These are phyloP conservation scores for Paecilomyces dactylethromorphus DNA, from an alignment of 2,329 filamentous ascomycete genomes.

Conservation along the genomic window DNA sequence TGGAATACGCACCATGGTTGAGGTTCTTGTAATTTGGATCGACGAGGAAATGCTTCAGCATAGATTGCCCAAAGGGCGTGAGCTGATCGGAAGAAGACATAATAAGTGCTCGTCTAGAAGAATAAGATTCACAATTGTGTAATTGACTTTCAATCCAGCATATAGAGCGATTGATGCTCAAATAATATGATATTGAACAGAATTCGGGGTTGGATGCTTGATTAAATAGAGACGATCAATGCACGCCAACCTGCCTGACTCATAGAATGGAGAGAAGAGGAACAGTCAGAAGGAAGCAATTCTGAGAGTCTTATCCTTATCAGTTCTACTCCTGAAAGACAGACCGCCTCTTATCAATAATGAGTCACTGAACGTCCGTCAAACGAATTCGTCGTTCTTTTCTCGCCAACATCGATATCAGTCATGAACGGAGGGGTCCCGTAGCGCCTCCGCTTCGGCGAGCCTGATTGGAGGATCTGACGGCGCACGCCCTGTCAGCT, in stretches of 20 bases:
- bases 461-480: neutral
- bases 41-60: constrained; percentile 64
- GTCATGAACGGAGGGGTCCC: neutral
- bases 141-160: neutral
- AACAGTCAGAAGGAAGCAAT: no score
- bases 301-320: no score
- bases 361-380: neutral
- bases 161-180: neutral
- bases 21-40: constrained; percentile 63
- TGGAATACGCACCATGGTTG: constrained; percentile 60
- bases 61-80: constrained; percentile 45
- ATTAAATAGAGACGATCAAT: no score
- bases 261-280: no score
- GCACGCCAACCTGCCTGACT: no score
- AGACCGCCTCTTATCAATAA: neutral
- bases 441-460: neutral
- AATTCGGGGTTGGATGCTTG: neutral
- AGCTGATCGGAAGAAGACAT: neutral
- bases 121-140: neutral
- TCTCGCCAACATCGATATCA: neutral
- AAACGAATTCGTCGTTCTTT: neutral
- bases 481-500: neutral
- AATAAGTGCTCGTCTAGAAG: neutral
- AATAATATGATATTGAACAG: neutral
- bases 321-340: no score